These are phyloP conservation scores for Colletotrichum euphorbiae DNA, from an alignment of 2,329 filamentous ascomycete genomes.

Conservation along the genomic window DNA sequence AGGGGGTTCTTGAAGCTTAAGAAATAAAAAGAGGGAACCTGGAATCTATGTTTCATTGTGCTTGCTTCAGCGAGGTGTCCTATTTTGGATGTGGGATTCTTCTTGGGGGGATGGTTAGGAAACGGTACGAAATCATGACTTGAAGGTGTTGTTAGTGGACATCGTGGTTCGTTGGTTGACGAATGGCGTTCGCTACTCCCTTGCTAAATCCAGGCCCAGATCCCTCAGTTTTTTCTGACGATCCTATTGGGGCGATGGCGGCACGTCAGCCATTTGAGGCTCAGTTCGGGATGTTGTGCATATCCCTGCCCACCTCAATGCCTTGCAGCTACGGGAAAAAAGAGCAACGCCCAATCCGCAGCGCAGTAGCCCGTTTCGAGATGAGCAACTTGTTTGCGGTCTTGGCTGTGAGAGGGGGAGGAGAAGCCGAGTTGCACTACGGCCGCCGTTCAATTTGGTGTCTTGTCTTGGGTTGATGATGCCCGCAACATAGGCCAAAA, in stretches of 20 bases:
- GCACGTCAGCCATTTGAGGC: constrained; percentile 38
- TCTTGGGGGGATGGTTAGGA: not conserved
- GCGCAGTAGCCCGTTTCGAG: not conserved
- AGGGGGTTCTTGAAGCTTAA: too few relatives aligned
- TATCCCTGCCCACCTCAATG: constrained; percentile 8
- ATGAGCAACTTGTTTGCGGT: not conserved
- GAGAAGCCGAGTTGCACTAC: not conserved
- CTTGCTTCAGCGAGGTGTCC: constrained; percentile 20
- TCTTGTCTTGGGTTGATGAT: not conserved
- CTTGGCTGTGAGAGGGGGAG: not conserved
- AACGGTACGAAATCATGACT: constrained; percentile 1
- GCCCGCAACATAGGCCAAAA: not conserved
- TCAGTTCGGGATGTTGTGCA: constrained; percentile 39
- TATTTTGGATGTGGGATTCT: constrained; percentile 14
- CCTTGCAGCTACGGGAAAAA: constrained; percentile 17
- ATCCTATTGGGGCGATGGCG: constrained; percentile 23
- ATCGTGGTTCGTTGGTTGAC: not conserved
- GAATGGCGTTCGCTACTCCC: not conserved
- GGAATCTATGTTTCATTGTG: not conserved
- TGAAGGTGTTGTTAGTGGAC: not conserved
- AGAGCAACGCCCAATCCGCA: not conserved
- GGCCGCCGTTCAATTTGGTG: not conserved
- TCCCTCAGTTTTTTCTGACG: not conserved
- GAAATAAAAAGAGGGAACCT: not conserved
- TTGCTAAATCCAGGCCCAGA: not conserved